These are phyloP conservation scores for Syzygium malaccense DNA, from an alignment of 441 rosid species.

Conservation along the genomic window DNA sequence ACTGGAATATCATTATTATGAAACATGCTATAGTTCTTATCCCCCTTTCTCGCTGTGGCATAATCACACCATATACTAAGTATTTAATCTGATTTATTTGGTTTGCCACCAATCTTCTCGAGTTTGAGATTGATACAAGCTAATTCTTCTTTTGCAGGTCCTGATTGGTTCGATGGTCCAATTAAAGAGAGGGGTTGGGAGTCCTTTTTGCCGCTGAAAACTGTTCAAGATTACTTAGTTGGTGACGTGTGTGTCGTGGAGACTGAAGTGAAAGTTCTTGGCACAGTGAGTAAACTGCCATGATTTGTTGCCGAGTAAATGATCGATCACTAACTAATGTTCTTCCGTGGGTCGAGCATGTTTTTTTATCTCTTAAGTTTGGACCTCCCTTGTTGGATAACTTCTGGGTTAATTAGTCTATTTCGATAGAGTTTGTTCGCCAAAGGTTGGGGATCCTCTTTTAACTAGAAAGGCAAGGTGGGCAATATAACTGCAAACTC, in stretches of 20 bases:
- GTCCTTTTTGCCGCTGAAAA: not conserved
- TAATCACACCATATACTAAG: not conserved
- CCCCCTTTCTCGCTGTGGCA: not conserved
- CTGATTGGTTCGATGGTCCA: rapidly evolving
- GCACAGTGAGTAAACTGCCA: not conserved
- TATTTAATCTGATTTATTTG: not conserved
- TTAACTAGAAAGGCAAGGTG: not conserved
- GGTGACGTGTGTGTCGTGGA: not conserved
- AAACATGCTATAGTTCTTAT: not conserved
- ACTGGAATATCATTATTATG: not conserved
- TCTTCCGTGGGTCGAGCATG: not conserved
- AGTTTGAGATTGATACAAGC: not conserved
- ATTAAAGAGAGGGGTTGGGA: rapidly evolving
- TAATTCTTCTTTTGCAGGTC: not conserved
- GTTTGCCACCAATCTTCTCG: not conserved
- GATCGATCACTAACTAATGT: not conserved
- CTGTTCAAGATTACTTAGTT: not conserved
- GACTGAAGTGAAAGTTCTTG: not conserved
- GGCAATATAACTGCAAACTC: not conserved
- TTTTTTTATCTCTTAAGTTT: not conserved
- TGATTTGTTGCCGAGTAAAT: not conserved
- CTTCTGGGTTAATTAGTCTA: not conserved
- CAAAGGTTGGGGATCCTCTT: not conserved
- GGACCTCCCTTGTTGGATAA: not conserved
- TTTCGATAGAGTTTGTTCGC: not conserved